Conservation (phyloP, 441 rosid genomes). For the Pelargonium cotyledonis region DNA sequence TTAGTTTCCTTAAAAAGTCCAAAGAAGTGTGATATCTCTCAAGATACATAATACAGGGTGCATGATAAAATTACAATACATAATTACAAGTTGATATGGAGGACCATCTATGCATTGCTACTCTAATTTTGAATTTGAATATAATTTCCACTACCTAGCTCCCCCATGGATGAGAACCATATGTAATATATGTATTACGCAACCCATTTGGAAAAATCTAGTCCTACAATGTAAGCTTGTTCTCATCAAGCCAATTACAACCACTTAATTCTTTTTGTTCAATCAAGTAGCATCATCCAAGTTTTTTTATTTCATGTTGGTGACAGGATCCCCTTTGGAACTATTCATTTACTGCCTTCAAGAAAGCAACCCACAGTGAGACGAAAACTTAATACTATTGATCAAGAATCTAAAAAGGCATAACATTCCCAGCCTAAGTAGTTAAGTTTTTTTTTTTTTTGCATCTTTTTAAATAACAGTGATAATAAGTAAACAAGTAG, state of each 20-base stretch:
- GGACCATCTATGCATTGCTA: neutral
- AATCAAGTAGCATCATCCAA: no score
- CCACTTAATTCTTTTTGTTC: no score
- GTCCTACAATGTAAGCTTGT: neutral
- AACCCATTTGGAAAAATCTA: no score
- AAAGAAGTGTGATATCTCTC: no score
- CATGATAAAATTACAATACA: neutral
- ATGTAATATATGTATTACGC: neutral
- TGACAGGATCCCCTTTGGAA: neutral
- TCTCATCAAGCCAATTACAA: neutral
- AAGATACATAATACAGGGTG: neutral
- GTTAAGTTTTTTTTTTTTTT: neutral
- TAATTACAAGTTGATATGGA: neutral
- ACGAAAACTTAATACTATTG: neutral
- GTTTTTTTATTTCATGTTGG: no score
- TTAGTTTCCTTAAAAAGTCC: neutral
- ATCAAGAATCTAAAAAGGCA: neutral
- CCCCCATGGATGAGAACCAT: neutral
- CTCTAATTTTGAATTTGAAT: neutral
- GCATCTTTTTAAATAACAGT: neutral
- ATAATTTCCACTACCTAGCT: neutral
- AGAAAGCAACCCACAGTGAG: neutral
- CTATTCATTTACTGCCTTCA: neutral
- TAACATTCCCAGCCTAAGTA: neutral
- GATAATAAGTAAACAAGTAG: neutral